Base-by-base conservation (phyloP, 1,139 yeast genomes). In the Geotrichum aggregatum region DNA sequence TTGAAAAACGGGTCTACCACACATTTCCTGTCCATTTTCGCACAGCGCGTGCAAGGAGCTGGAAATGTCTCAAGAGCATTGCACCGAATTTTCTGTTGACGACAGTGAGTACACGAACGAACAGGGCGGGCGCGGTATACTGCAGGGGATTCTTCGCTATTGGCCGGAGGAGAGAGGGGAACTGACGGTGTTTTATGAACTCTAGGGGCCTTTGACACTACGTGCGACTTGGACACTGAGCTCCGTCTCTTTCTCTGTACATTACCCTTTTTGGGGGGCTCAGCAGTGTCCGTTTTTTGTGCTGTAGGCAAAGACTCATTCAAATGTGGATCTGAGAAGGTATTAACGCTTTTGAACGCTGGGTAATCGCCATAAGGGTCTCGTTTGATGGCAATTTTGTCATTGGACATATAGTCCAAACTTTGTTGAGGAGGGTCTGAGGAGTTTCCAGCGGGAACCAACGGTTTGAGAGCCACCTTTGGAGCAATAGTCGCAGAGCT, bases 21-120 rank as follows among this genome's bases (percentile, higher is more conserved):
- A 72, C 98, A 91, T 56, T 77, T 78, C 41, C 89, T 74, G 1
- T 82, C 83, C 87, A 86, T 84, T 63, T 84, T 75, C 47, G 81
- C 84, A 68, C 97, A 91, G 54, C 96, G 71, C 31, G 84, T 78
- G 67, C 97, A 91, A 0, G 96, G 87, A 13, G 76, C 75, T 1
- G 97, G 97, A 61, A 79, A 85, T 56, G 84, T 82, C 24, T 86
- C 92, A 2, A 87, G 79, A 0, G 97, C 97, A 65, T 91, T 87
- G 70, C 98, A 91, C 64, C 85, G 86, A 69, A 89, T 88, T 69
- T 91, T 91, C 66, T 89, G 97, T 66, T 91, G 97, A 51, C 97
- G 81, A 66, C 98, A 91, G 64, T 88, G 94, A 0, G 96, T 87
- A 65, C 98, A 91, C 2, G 95, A 85, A 0, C 96, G 86, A 1